phyloP scores from a whole-genome alignment of 257 asterid species.

The Solanum tacnaense region DNA sequence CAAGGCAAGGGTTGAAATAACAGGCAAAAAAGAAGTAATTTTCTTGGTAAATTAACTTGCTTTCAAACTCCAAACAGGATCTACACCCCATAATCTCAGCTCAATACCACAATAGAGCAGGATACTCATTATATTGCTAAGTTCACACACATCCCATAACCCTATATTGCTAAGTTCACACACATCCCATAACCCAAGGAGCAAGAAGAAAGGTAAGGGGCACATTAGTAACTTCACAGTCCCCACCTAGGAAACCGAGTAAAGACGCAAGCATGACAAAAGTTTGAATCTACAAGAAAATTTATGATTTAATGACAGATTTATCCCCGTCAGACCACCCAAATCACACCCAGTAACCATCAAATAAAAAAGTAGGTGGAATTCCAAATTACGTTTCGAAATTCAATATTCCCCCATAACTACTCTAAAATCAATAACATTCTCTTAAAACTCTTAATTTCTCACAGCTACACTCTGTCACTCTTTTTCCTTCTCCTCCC shows the following conservation, averaged over 20 bases:
- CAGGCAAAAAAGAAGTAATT: background rate
- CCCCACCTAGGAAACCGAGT: constrained; percentile 9
- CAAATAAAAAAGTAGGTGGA: background rate
- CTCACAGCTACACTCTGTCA: background rate
- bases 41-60: background rate
- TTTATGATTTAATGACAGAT: constrained; percentile 15
- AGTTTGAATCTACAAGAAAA: constrained; percentile 8
- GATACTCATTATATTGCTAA: background rate
- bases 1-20: background rate
- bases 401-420: background rate
- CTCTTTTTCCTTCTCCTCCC: background rate
- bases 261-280: background rate
- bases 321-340: constrained; percentile 19
- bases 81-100: background rate
- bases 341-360: constrained; percentile 9
- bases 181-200: background rate
- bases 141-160: background rate
- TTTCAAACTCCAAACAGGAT: background rate
- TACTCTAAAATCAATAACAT: background rate
- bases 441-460: background rate
- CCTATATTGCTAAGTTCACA: background rate
- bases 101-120: background rate
- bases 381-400: background rate
- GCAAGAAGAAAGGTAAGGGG: background rate
- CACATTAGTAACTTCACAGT: constrained; percentile 15